Base-by-base conservation (phyloP, 148 eudicot species). In the Amaranthus cruentus region DNA sequence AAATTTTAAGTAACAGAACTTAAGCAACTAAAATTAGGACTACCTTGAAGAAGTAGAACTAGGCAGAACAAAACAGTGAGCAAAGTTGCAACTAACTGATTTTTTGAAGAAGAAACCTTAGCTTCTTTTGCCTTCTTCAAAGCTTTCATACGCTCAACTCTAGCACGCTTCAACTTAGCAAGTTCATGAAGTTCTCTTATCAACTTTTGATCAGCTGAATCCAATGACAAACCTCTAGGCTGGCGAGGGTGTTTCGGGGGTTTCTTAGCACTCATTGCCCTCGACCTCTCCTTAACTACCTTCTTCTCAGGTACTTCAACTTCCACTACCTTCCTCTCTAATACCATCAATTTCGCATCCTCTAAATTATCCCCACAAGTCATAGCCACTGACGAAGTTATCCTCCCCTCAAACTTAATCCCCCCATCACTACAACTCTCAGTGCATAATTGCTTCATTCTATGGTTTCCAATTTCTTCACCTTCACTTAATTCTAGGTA, bases 231-330 rank as follows among this genome's bases (percentile, higher is more conserved):
- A 55, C 92, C 86, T 80, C 85, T 84, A 61, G 94, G 90, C 47
- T 96, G 93, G 6, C 94, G 81, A n/a, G 96, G 91, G 50, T 91
- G 96, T 66, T 84, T 89, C 5, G 90, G 90, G 6, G 93, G 87
- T 78, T 89, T 90, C 70, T 90, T 89, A n/a, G 88, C 92, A 77
- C 92, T 87, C 62, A 77, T 68, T 48, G 80, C 77, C 71, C 87
- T 88, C 1, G 85, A 84, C 73, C 88, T 92, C 68, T 84, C 88
- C 77, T 81, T 85, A 67, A 73, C 84, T 47, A 49, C 18, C 71
- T 82, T 83, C 73, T 72, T 84, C 64, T 70, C 85, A n/a, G 21
- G 38, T 28, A 71, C 54, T 73, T 61, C 82, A 28, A 28, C 38
- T 28, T 28, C 38, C 0, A 47, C 80, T 38, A 61, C 74, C 82